Percentiles rank a stretch among this genome's conserved stretches.
Evolutionary conservation across 371 early-diverging fungal species (phyloP).

Genomic region (Choanephora cucurbitarum): DNA sequence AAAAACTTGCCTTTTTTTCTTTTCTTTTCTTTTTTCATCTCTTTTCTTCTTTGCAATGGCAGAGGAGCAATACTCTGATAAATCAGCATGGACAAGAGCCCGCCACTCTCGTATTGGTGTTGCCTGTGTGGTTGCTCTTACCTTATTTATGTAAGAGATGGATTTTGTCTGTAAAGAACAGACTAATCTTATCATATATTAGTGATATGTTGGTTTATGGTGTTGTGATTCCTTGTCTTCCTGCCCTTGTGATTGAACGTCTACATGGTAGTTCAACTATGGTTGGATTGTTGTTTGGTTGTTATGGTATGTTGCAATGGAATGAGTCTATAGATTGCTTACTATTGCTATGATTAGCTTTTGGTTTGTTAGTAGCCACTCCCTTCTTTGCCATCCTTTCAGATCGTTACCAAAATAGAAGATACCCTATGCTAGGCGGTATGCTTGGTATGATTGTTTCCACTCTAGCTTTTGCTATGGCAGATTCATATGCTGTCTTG

Average conservation of each 20-base stretch:
- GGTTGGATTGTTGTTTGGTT: conserved; percentile 82
- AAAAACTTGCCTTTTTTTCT: too few species aligned
- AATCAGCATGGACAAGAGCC: conserved; percentile 41
- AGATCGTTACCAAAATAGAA: conserved; percentile 72
- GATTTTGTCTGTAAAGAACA: neutral
- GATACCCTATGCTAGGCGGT: conserved; percentile 78
- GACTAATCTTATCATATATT: conserved; percentile 1
- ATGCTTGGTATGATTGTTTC: conserved; percentile 68
- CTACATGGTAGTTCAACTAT: conserved; percentile 63
- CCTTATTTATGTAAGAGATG: conserved; percentile 55
- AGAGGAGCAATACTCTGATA: neutral
- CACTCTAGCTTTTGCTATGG: conserved; percentile 70
- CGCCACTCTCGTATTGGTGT: conserved; percentile 49
- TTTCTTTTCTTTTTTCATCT: neutral
- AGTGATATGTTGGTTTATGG: conserved; percentile 81
- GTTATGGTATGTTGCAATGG: conserved; percentile 58
- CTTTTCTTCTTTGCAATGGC: neutral
- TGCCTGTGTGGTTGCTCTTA: conserved; percentile 59
- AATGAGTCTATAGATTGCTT: neutral
- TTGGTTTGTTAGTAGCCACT: conserved; percentile 78
- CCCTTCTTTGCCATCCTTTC: conserved; percentile 79
- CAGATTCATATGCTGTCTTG: conserved; percentile 67
- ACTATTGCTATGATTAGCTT: conserved; percentile 36
- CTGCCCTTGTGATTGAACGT: conserved; percentile 68
- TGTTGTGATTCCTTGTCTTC: conserved; percentile 84